Evolutionary conservation across 2,329 filamentous ascomycete genomes (phyloP).

Genomic region (Penicillium sp.): DNA sequence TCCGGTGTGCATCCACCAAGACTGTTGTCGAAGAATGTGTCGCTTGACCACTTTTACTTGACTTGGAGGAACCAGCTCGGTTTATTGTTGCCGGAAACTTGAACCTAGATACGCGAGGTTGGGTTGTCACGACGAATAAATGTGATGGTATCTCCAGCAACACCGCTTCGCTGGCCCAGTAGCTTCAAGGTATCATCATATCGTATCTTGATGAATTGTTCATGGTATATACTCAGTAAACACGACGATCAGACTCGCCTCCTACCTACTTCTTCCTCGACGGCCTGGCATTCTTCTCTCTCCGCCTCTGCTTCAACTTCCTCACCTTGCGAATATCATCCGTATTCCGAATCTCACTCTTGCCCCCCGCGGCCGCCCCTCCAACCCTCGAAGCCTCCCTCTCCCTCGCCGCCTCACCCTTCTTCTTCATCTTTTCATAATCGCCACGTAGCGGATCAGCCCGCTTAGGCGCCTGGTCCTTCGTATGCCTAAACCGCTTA

Average conservation of each 20-base stretch:
- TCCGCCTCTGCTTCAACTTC: conserved; percentile 74
- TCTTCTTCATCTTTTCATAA: conserved; percentile 88
- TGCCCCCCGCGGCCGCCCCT: conserved; percentile 62
- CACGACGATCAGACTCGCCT: background rate
- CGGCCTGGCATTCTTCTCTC: conserved; percentile 87
- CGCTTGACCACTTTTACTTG: background rate
- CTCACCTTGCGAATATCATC: conserved; percentile 86
- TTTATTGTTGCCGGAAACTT: background rate
- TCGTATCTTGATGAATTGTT: background rate
- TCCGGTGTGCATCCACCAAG: background rate
- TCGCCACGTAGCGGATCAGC: conserved; percentile 93
- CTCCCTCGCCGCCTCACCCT: conserved; percentile 84
- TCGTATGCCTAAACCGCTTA: conserved; percentile 80
- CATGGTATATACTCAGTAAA: conserved; percentile 3
- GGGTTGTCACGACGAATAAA: background rate
- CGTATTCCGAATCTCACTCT: conserved; percentile 78
- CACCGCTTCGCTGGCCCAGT: background rate
- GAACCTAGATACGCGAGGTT: background rate
- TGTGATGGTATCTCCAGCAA: background rate
- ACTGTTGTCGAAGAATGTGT: background rate
- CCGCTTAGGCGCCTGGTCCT: conserved; percentile 86
- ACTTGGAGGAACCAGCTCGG: background rate
- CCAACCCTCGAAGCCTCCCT: conserved; percentile 47
- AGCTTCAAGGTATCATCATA: background rate
- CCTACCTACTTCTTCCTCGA: conserved; percentile 60